These are phyloP conservation scores for Jaltomata sinuosa DNA, from an alignment of 257 asterid species.

Conservation along the genomic window DNA sequence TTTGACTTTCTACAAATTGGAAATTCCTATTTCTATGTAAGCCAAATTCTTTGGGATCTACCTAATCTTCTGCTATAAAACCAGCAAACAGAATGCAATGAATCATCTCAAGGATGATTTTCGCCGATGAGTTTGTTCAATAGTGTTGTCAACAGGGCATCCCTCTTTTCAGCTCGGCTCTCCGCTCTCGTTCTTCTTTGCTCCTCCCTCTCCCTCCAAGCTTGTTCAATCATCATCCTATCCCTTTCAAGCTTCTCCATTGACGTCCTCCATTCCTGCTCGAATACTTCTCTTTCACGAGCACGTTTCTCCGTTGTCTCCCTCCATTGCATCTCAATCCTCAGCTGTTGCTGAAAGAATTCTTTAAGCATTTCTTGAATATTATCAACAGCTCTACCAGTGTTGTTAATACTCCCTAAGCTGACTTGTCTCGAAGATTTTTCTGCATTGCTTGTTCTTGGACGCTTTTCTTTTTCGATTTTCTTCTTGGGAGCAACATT, in stretches of 20 bases:
- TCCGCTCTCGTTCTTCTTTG: constrained; percentile 51
- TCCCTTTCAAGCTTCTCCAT: constrained; percentile 68
- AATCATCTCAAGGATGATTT: constrained; percentile 8
- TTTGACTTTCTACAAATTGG: neutral
- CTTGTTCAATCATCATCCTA: constrained; percentile 43
- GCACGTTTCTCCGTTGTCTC: constrained; percentile 47
- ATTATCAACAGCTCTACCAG: constrained; percentile 1
- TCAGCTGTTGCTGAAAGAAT: constrained; percentile 52
- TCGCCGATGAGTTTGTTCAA: constrained; percentile 45
- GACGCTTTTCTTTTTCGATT: constrained; percentile 17
- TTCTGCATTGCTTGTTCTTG: constrained; percentile 6
- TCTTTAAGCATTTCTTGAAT: constrained; percentile 31
- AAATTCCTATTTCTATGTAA: neutral
- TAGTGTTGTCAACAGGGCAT: constrained; percentile 46
- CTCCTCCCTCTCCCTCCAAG: constrained; percentile 61
- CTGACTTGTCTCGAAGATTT: constrained; percentile 5
- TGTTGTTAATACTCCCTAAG: neutral
- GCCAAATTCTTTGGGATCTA: neutral
- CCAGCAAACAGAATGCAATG: neutral
- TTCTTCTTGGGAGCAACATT: constrained; percentile 20
- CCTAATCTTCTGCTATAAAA: neutral
- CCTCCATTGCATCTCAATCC: constrained; percentile 54
- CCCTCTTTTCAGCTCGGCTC: constrained; percentile 66
- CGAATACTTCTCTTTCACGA: constrained; percentile 38
- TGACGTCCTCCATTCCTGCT: constrained; percentile 51